A percentile compares a stretch with the other conserved stretches of the same genome.
Evolutionary conservation across 768 basidiomycete genomes (phyloP).

Genomic region (Rhizopogon rudus): DNA sequence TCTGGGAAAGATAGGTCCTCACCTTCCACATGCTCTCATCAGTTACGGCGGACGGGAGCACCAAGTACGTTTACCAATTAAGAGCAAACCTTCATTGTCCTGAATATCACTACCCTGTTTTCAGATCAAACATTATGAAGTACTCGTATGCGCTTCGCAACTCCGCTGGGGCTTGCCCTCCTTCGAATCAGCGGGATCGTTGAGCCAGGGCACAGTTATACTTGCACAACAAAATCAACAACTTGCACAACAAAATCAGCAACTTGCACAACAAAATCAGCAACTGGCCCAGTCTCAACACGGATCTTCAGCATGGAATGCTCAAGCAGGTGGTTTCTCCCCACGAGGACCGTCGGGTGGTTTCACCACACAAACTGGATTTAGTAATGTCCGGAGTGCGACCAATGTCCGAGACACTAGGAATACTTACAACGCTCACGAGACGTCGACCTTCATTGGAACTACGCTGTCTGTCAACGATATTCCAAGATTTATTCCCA

Average conservation of each 20-base stretch:
- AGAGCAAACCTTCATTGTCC: not conserved
- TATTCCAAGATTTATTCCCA: slow-evolving; percentile 6
- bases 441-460: not conserved
- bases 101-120: not conserved
- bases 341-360: slow-evolving; percentile 7
- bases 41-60: slow-evolving; percentile 1
- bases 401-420: not conserved
- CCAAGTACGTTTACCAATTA: not conserved
- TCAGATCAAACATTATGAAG: not conserved
- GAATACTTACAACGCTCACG: not conserved
- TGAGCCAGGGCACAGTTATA: slow-evolving; percentile 25
- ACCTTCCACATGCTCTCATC: not conserved
- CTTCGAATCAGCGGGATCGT: slow-evolving; percentile 3
- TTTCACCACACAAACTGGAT: not conserved
- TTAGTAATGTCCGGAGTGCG: not conserved
- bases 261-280: not conserved
- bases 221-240: slow-evolving; percentile 15
- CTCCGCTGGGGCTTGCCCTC: slow-evolving; percentile 1
- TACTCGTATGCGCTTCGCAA: slow-evolving; percentile 1
- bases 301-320: not conserved
- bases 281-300: slow-evolving; percentile 4
- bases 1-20: not conserved
- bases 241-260: not conserved
- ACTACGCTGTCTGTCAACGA: not conserved
- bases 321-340: slow-evolving; percentile 10